Evolutionary conservation across 139 green algal species (phyloP).

Genomic region (Medakamo hakoo): DNA sequence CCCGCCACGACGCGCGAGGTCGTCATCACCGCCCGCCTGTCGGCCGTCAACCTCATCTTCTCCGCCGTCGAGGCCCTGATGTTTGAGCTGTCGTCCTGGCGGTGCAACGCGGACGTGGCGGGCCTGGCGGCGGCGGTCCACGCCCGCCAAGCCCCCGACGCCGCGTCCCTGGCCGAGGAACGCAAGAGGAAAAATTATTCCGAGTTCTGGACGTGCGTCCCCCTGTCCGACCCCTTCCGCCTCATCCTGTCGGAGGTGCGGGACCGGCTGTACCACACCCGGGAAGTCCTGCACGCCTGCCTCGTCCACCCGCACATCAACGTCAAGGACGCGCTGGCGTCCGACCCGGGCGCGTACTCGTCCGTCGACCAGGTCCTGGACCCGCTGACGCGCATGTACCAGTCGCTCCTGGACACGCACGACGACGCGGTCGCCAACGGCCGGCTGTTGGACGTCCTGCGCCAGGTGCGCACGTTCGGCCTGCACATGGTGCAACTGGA

Average conservation of each 20-base stretch:
- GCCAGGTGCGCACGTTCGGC: constrained; percentile 39
- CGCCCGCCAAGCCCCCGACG: constrained; percentile 20
- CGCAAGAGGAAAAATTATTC: constrained; percentile 68
- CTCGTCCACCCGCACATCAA: constrained; percentile 39
- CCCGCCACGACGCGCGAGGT: constrained; percentile 74
- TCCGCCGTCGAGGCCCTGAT: constrained; percentile 59
- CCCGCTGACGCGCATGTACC: constrained; percentile 62
- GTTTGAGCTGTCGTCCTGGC: constrained; percentile 90
- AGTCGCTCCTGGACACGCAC: constrained; percentile 35
- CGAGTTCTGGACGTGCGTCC: constrained; percentile 31
- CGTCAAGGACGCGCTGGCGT: constrained; percentile 33
- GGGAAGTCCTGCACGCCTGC: constrained; percentile 60
- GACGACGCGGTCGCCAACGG: constrained; percentile 50
- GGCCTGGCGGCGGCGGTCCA: constrained; percentile 22
- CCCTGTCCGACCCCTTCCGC: constrained; percentile 75
- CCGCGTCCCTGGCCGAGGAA: constrained; percentile 36
- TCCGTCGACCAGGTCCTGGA: constrained; percentile 27
- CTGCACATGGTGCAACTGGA: constrained; percentile 53
- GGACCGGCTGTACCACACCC: constrained; percentile 59
- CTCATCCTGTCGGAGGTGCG: constrained; percentile 76
- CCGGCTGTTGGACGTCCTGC: constrained; percentile 50
- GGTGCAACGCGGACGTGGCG: constrained; percentile 53
- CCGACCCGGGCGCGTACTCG: constrained; percentile 21
- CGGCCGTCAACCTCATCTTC: constrained; percentile 40
- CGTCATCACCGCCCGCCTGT: constrained; percentile 58